Evolutionary conservation across 495 filamentous ascomycete genomes (phyloP).

Genomic region (Trichoderma orchidacearum): DNA sequence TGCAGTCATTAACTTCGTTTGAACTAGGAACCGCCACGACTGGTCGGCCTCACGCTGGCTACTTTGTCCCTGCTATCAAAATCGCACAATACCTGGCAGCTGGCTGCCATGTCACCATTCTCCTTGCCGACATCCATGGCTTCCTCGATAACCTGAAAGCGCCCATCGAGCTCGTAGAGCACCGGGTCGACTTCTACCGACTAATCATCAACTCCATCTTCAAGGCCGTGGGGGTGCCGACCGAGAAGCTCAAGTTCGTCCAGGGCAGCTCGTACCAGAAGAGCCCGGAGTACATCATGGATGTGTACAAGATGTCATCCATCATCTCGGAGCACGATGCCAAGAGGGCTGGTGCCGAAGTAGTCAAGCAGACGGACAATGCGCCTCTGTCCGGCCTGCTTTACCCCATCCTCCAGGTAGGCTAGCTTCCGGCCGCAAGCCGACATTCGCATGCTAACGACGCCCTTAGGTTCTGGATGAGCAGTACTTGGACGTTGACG

Average conservation of each 20-base stretch:
- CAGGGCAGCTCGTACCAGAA: conserved; percentile 77
- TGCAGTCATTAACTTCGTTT: too few species aligned
- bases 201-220: conserved; percentile 51
- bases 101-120: conserved; percentile 66
- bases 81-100: conserved; percentile 79
- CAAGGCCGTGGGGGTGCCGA: conserved; percentile 56
- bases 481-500: conserved; percentile 75
- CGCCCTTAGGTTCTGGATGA: conserved; percentile 55
- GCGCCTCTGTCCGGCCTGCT: conserved; percentile 65
- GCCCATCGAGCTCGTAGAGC: conserved; percentile 74
- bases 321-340: conserved; percentile 54
- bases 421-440: not conserved
- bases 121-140: conserved; percentile 71
- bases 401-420: conserved; percentile 70
- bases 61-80: conserved; percentile 77
- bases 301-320: conserved; percentile 50
- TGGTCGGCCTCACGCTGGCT: conserved; percentile 67
- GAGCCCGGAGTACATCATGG: conserved; percentile 55
- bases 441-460: not conserved
- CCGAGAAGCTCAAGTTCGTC: conserved; percentile 70
- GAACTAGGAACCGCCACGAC: conserved; percentile 72
- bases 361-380: conserved; percentile 80
- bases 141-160: conserved; percentile 79
- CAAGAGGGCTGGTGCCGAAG: conserved; percentile 77
- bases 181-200: conserved; percentile 60